Evolutionary conservation across 1,139 yeast species (phyloP).

Genomic region (Taphrina betulina): DNA sequence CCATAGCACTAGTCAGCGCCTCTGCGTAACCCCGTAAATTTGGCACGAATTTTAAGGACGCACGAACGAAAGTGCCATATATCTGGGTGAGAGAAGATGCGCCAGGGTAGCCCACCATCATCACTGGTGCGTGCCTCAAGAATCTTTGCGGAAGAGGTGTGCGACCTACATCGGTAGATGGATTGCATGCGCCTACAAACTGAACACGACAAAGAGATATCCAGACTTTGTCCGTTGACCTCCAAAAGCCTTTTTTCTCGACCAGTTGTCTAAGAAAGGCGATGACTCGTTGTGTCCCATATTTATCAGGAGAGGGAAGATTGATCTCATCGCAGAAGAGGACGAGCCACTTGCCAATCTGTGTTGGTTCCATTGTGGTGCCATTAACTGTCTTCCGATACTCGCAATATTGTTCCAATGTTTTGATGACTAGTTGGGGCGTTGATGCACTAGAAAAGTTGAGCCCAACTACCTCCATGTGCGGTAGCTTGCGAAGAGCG

Average conservation of each 20-base stretch:
- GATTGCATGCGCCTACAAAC: constrained; percentile 93
- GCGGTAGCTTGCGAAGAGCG: constrained; percentile 60
- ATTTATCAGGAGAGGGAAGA: constrained; percentile 70
- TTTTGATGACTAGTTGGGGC: constrained; percentile 59
- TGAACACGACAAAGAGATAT: constrained; percentile 64
- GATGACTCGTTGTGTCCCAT: constrained; percentile 75
- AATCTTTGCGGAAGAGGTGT: constrained; percentile 60
- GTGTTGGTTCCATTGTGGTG: constrained; percentile 57
- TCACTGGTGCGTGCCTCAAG: constrained; percentile 62
- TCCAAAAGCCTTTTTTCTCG: constrained; percentile 79
- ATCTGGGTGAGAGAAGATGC: constrained; percentile 63
- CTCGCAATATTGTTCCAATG: constrained; percentile 71
- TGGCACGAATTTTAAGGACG: constrained; percentile 65
- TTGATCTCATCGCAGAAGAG: constrained; percentile 92
- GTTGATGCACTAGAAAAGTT: constrained; percentile 84
- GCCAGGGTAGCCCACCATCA: constrained; percentile 82
- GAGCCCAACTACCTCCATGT: constrained; percentile 62
- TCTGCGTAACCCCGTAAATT: constrained; percentile 56
- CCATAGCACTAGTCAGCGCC: constrained; percentile 64
- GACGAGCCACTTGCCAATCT: constrained; percentile 70
- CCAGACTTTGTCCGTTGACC: constrained; percentile 61
- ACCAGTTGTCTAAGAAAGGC: constrained; percentile 72
- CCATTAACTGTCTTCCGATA: constrained; percentile 59
- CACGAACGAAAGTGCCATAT: constrained; percentile 58
- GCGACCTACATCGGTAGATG: constrained; percentile 81